Base-by-base conservation (phyloP, 2,329 filamentous ascomycete genomes). In the Microcyclospora pomicola region DNA sequence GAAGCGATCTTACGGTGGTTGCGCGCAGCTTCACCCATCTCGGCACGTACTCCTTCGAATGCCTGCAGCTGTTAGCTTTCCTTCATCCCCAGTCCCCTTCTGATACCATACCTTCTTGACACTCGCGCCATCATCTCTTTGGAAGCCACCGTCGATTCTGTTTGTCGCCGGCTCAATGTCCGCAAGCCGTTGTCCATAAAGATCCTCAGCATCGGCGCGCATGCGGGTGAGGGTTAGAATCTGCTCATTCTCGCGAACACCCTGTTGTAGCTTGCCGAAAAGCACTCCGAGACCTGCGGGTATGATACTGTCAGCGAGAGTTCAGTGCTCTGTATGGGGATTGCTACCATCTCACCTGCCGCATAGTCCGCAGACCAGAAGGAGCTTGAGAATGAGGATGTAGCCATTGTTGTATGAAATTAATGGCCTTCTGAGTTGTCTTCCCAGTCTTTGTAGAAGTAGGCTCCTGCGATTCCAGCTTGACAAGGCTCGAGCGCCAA, bases 281-380 rank as follows among this genome's bases (percentile, higher is more conserved):
- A 98, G 74, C 47, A 96, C 86, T 39, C 88, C 87, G 49, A 98
- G 75, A 45, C 91, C 67, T 69, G 51, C 35, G 11, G 13, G 24
- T 14, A 13, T 33, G 19, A 5, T 7, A 31, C 6, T 5, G 30
- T 31, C 9, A 31, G 30, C 30, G 6, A n/a, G 30, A n/a, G 12
- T n/a, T 31, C 30, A 4, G 9, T 31, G 5, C 30, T n/a, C 14
- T 31, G 30, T 9, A 4, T 15, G 12, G 4, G 6, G 14, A 9
- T 5, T 15, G 14, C 12, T n/a, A 9, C 12, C 30, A 28, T 19
- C 72, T 60, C 66, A 82, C 82, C 87, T 69, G 83, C 86, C 59
- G 88, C 88, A 71, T 96, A 96, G 72, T 98, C 91, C 59, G 77
- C 76, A 45, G 91, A 94, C 91, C 91, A 98, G 67, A 98, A 96